phyloP scores from a whole-genome alignment of 1,139 yeast genomes.

The Pichia sp. region DNA sequence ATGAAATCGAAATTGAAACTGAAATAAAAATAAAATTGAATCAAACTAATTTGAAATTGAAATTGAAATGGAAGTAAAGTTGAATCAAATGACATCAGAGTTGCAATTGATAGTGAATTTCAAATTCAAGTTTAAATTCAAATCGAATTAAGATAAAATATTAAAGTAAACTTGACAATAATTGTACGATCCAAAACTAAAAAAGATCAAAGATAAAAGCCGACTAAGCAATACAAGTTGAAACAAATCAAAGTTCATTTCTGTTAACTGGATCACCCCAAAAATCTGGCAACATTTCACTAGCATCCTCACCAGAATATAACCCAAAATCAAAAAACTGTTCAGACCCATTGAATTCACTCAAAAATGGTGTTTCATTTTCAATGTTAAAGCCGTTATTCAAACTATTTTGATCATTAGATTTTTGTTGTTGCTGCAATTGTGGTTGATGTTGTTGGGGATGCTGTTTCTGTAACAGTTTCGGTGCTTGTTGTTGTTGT shows the following conservation, averaged over 20 bases:
- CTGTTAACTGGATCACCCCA: slow-evolving; percentile 51
- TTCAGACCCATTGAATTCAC: slow-evolving; percentile 30
- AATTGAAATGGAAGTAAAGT: too few species aligned
- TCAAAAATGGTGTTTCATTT: slow-evolving; percentile 22
- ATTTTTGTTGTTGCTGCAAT: not conserved
- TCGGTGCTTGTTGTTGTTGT: not conserved
- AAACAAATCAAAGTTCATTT: slow-evolving; percentile 19
- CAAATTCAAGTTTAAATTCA: too few species aligned
- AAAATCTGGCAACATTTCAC: slow-evolving; percentile 31
- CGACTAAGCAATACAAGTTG: not conserved
- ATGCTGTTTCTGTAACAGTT: not conserved
- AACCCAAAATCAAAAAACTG: slow-evolving; percentile 50
- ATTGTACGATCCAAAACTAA: too few species aligned
- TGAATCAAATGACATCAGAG: too few species aligned
- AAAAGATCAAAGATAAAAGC: not conserved
- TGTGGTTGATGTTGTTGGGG: not conserved
- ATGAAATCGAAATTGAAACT: not conserved
- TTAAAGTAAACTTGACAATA: too few species aligned
- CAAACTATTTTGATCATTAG: not conserved
- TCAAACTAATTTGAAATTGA: too few species aligned
- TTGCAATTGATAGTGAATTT: too few species aligned
- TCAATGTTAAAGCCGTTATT: slow-evolving; percentile 9
- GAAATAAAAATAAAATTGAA: too few species aligned
- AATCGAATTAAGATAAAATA: too few species aligned
- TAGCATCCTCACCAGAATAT: slow-evolving; percentile 34